Evolutionary conservation across 352 stramenopile genomes (phyloP).

Genomic region (Globisporangium alternatum): DNA sequence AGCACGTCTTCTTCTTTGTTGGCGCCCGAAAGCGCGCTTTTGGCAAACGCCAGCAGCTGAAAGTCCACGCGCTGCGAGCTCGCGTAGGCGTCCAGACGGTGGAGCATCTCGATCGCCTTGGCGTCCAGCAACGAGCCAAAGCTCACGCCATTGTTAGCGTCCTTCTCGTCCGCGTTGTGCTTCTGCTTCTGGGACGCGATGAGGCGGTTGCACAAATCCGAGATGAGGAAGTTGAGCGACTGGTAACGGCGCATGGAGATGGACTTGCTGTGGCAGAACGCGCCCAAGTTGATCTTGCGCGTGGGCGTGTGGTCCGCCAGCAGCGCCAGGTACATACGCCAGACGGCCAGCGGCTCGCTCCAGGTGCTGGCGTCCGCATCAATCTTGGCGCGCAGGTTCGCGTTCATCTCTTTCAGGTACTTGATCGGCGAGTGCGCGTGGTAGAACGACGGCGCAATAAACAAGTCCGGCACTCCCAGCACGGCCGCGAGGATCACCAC

Average conservation of each 20-base stretch:
- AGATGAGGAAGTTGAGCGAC: slow-evolving; percentile 76
- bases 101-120: slow-evolving; percentile 47
- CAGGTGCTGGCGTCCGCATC: slow-evolving; percentile 53
- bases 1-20: slow-evolving; percentile 42
- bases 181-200: slow-evolving; percentile 48
- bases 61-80: slow-evolving; percentile 56
- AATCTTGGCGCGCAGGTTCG: slow-evolving; percentile 66
- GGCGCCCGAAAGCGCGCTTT: slow-evolving; percentile 26
- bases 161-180: neutral
- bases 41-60: slow-evolving; percentile 45
- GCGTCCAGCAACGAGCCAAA: slow-evolving; percentile 43
- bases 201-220: slow-evolving; percentile 66
- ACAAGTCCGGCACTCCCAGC: slow-evolving; percentile 66
- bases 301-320: slow-evolving; percentile 42
- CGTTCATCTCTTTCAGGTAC: slow-evolving; percentile 80
- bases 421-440: slow-evolving; percentile 54
- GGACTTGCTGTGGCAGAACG: slow-evolving; percentile 42
- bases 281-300: slow-evolving; percentile 38
- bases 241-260: slow-evolving; percentile 74
- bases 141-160: neutral
- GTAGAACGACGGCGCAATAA: slow-evolving; percentile 79
- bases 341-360: slow-evolving; percentile 77
- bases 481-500: slow-evolving; percentile 67
- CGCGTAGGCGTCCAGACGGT: slow-evolving; percentile 54
- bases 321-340: slow-evolving; percentile 63